Conservation (phyloP, 495 filamentous ascomycete species). For the Lichenothelia convexa region DNA sequence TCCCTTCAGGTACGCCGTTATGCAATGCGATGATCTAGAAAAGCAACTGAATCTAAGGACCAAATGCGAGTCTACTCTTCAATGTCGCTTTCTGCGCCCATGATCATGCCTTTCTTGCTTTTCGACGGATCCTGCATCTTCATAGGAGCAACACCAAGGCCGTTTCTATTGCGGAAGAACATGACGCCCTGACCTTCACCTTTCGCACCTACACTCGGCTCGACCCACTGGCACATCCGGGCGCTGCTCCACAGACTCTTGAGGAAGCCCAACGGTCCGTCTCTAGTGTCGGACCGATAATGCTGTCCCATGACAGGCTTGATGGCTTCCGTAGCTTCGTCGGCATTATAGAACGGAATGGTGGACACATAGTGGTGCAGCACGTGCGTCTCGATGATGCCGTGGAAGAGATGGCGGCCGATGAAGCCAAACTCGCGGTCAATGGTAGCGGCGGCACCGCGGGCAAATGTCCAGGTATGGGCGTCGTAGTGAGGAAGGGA, state of each 20-base stretch:
- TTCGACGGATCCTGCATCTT: conserved; percentile 13
- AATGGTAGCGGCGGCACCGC: conserved; percentile 71
- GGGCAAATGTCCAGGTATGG: conserved; percentile 65
- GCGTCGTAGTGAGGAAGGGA: conserved; percentile 66
- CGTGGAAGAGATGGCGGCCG: conserved; percentile 69
- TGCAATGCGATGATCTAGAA: no score
- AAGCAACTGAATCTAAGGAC: no score
- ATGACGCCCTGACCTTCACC: conserved; percentile 45
- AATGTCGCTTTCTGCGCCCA: conserved; percentile 10
- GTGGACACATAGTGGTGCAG: conserved; percentile 71
- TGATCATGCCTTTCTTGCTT: conserved; percentile 1
- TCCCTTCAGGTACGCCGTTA: no score
- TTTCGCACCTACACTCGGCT: conserved; percentile 34
- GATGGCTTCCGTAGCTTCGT: conserved; percentile 73
- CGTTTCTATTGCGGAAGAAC: conserved; percentile 64
- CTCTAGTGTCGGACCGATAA: conserved; percentile 50
- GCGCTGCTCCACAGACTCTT: conserved; percentile 40
- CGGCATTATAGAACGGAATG: conserved; percentile 84
- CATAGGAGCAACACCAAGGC: conserved; percentile 15
- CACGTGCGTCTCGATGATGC: conserved; percentile 85
- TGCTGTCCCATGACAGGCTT: conserved; percentile 64
- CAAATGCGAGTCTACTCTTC: conserved; percentile 1
- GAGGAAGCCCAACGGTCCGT: conserved; percentile 38
- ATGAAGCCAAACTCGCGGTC: conserved; percentile 84
- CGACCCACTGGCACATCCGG: conserved; percentile 62